phyloP scores from a whole-genome alignment of 306 rosid species.

The Corylus americana region DNA sequence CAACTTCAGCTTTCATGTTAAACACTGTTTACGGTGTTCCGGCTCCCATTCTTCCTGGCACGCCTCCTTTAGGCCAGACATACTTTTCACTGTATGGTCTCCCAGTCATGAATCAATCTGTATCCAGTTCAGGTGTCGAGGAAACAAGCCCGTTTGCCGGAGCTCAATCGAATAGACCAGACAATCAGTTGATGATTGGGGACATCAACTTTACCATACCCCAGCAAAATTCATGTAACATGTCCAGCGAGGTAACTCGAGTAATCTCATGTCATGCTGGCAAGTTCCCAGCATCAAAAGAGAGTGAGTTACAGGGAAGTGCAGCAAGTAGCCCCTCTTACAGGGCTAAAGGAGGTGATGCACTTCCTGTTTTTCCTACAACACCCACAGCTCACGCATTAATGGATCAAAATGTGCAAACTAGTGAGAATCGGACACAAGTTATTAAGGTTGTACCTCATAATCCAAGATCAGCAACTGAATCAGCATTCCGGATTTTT shows the following conservation, averaged over 20 bases:
- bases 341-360: slow-evolving; percentile 43
- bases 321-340: slow-evolving; percentile 52
- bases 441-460: slow-evolving; percentile 74
- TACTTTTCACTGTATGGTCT: slow-evolving; percentile 45
- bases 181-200: slow-evolving; percentile 39
- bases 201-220: slow-evolving; percentile 39
- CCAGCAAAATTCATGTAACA: slow-evolving; percentile 53
- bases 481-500: slow-evolving; percentile 74
- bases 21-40: slow-evolving; percentile 50
- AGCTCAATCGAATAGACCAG: slow-evolving; percentile 44
- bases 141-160: slow-evolving; percentile 29
- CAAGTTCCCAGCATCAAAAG: slow-evolving; percentile 38
- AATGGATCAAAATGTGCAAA: slow-evolving; percentile 27
- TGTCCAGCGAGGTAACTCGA: slow-evolving; percentile 44
- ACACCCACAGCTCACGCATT: slow-evolving; percentile 46
- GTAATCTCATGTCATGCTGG: slow-evolving; percentile 31
- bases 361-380: slow-evolving; percentile 71
- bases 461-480: slow-evolving; percentile 64
- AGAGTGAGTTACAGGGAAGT: slow-evolving; percentile 52
- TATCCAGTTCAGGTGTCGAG: slow-evolving; percentile 45
- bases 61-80: slow-evolving; percentile 38
- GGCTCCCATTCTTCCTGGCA: slow-evolving; percentile 31
- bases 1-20: slow-evolving; percentile 53
- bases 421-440: slow-evolving; percentile 37
- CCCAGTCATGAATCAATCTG: slow-evolving; percentile 38